Conservation (phyloP, 306 rosid genomes). For the Inga laurina region DNA sequence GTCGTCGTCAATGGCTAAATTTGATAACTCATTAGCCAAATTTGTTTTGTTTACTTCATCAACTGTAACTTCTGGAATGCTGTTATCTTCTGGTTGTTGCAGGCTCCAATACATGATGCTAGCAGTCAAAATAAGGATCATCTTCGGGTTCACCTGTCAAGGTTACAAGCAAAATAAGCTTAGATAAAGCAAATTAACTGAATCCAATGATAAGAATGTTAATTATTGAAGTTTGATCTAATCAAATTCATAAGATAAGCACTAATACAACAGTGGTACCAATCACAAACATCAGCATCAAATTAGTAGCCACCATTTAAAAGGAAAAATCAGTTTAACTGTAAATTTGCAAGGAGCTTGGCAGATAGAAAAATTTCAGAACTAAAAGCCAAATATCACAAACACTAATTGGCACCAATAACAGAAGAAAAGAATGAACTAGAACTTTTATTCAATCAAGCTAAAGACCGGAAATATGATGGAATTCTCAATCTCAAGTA, state of each 20-base stretch:
- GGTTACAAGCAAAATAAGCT: constrained; percentile 23
- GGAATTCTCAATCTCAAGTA: not conserved
- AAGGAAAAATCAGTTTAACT: too few species aligned
- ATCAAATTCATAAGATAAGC: not conserved
- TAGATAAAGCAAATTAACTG: not conserved
- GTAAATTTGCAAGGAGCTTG: too few species aligned
- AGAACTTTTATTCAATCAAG: too few species aligned
- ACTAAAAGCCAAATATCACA: too few species aligned
- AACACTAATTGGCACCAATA: too few species aligned
- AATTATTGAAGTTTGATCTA: not conserved
- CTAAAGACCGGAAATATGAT: not conserved
- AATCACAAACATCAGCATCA: not conserved
- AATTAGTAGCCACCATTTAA: too few species aligned
- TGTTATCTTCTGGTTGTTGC: constrained; percentile 52
- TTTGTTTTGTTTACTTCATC: constrained; percentile 39
- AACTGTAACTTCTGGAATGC: constrained; percentile 18
- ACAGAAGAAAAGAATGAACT: too few species aligned
- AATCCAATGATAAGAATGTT: not conserved
- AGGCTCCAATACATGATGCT: constrained; percentile 99
- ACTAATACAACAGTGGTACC: not conserved
- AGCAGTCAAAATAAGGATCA: constrained; percentile 91
- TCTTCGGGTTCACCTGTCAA: constrained; percentile 89
- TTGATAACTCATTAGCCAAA: constrained; percentile 44
- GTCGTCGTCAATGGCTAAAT: constrained; percentile 44
- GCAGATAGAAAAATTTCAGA: too few species aligned